Conservation (phyloP, 768 basidiomycete species). For the Mycena haematopus region DNA sequence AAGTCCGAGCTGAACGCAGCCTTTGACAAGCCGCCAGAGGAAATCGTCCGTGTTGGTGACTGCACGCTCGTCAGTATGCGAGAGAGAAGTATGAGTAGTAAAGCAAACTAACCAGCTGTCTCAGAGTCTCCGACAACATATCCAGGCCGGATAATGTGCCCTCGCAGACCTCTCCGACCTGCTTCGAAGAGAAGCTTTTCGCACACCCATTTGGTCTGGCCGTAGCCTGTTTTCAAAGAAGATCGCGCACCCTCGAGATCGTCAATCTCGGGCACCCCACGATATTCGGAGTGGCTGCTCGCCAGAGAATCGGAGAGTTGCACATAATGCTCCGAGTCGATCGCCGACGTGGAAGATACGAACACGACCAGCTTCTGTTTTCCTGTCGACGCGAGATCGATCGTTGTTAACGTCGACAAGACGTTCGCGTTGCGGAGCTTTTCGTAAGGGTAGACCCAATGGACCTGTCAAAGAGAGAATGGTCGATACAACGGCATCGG, state of each 20-base stretch:
- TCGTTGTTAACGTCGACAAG: constrained; percentile 83
- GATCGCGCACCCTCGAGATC: constrained; percentile 84
- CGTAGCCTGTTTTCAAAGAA: constrained; percentile 88
- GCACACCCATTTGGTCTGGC: constrained; percentile 98
- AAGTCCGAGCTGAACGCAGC: constrained; percentile 96
- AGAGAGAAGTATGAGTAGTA: background rate
- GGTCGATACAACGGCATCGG: background rate
- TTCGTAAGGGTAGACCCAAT: constrained; percentile 99
- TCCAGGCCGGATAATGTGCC: constrained; percentile 90
- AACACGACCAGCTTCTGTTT: constrained; percentile 87
- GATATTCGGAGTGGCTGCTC: constrained; percentile 44
- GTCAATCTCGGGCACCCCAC: constrained; percentile 86
- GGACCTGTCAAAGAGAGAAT: constrained; percentile 61
- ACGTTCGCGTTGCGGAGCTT: constrained; percentile 92
- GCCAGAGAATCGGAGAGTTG: constrained; percentile 78
- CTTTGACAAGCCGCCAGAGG: constrained; percentile 97
- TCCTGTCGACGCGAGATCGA: constrained; percentile 75
- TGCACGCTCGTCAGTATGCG: constrained; percentile 33
- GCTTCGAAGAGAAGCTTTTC: constrained; percentile 95
- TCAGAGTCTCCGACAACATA: constrained; percentile 94
- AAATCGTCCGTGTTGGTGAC: constrained; percentile 99
- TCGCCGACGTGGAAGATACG: constrained; percentile 93
- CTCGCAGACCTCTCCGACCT: constrained; percentile 81
- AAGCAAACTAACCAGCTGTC: constrained; percentile 71
- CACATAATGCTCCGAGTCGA: constrained; percentile 92